A percentile compares a stretch with the other conserved stretches of the same genome.
Evolutionary conservation across 225 moss, liverwort and hornwort genomes (phyloP).

Genomic region (Bryoerythrophyllum caledonicum): DNA sequence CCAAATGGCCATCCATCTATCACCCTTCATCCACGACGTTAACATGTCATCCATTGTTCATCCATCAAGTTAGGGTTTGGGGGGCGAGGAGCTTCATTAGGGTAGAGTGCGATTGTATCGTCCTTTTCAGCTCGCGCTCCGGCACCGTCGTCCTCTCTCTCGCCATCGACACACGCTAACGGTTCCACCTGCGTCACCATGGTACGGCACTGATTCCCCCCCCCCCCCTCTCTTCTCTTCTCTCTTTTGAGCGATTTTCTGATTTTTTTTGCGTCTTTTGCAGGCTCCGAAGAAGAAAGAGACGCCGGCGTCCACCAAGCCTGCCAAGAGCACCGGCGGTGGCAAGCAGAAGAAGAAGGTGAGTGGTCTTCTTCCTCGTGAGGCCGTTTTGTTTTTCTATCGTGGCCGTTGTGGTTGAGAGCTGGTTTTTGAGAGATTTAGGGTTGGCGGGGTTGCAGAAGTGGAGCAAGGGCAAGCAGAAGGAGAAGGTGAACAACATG

Average conservation of each 20-base stretch:
- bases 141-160: not conserved
- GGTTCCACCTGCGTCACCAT: not conserved
- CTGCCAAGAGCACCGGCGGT: constrained; percentile 88
- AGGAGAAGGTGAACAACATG: constrained; percentile 81
- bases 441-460: constrained; percentile 40
- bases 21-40: too few species aligned
- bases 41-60: not conserved
- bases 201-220: not conserved
- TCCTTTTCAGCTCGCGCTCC: constrained; percentile 9
- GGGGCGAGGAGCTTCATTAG: constrained; percentile 24
- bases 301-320: constrained; percentile 65
- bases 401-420: not conserved
- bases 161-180: not conserved
- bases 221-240: not conserved
- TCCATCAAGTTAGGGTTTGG: constrained; percentile 13
- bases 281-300: constrained; percentile 93
- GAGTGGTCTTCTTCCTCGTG: not conserved
- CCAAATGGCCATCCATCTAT: not conserved
- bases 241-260: not conserved
- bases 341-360: constrained; percentile 99
- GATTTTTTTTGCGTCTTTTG: not conserved
- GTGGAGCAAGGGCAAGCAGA: constrained; percentile 76
- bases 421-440: not conserved
- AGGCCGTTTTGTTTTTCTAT: not conserved
- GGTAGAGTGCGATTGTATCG: not conserved